Evolutionary conservation across 805 yeast genomes (phyloP).

Genomic region (Ogataea neopini): DNA sequence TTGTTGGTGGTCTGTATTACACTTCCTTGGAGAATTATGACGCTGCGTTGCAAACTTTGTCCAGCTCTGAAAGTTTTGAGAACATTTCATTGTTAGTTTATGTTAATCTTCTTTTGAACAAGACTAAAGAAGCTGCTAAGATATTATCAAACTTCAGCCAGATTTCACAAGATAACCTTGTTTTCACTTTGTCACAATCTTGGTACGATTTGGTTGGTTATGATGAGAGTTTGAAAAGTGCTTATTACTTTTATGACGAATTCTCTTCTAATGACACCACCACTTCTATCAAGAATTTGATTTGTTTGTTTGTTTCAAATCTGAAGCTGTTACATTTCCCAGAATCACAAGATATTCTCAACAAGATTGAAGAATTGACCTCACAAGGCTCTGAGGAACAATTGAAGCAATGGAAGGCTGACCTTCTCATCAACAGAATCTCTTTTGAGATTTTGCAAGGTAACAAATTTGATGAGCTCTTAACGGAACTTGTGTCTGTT

Average conservation of each 20-base stretch:
- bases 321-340: constrained; percentile 77
- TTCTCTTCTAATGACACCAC: constrained; percentile 57
- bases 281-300: constrained; percentile 46
- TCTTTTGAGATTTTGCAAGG: constrained; percentile 61
- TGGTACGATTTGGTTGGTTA: constrained; percentile 50
- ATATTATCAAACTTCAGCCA: constrained; percentile 45
- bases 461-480: constrained; percentile 23
- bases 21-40: constrained; percentile 41
- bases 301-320: constrained; percentile 71
- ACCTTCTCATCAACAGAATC: constrained; percentile 64
- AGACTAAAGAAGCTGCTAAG: constrained; percentile 46
- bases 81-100: constrained; percentile 40
- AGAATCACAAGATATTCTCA: constrained; percentile 72
- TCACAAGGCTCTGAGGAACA: constrained; percentile 6
- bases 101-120: constrained; percentile 41
- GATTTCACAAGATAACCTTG: constrained; percentile 69
- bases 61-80: constrained; percentile 40
- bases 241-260: constrained; percentile 78
- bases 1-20: constrained; percentile 21
- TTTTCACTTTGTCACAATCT: constrained; percentile 77
- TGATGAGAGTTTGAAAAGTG: constrained; percentile 45
- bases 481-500: constrained; percentile 43
- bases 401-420: constrained; percentile 35
- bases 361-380: constrained; percentile 36
- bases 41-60: constrained; percentile 41